Base-by-base conservation (phyloP, 495 filamentous ascomycete genomes). In the Delitschia confertaspora region DNA sequence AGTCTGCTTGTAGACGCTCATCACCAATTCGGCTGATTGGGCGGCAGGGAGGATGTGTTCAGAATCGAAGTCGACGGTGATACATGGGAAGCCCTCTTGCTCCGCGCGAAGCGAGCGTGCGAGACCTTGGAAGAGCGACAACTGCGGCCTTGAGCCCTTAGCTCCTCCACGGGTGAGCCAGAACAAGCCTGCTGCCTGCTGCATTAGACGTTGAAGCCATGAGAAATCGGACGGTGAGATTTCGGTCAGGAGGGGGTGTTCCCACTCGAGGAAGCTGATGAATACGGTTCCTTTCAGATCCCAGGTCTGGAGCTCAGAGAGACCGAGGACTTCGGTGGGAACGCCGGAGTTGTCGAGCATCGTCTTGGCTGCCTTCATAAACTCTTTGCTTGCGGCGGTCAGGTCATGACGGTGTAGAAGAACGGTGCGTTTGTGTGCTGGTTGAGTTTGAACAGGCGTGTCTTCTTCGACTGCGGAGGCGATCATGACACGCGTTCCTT, bases 91-190 rank as follows among this genome's bases (percentile, higher is more conserved):
- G 3, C 31, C 21, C 14, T n/a, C 32, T n/a, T 45, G 17, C 22
- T 45, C 42, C 3, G 17, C 13, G 7, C 42, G 18, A 5, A 35
- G 32, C 7, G 22, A 27, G 32, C 42, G 42, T 23, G 37, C 9
- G 20, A 45, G 30, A 16, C 42, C 42, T 4, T 13, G 14, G 7
- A 10, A 11, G 4, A 45, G 22, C 17, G 16, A n/a, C 2, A 24
- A 24, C 4, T 13, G 3, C 4, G 42, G 32, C n/a, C 30, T 33
- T 6, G 20, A 8, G 3, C 37, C 32, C 3, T 18, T 14, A 2
- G 42, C 32, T 3, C 19, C 42, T 2, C 42, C 42, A n/a, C 32
- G 31, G 9, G 42, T 36, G 31, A 45, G 31, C 42, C 42, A 45
- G 4, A 45, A 22, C 13, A 45, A 3, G 27, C 42, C 32, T 22